phyloP scores from a whole-genome alignment of 2,329 filamentous ascomycete genomes.

The Penicillium glabrum region DNA sequence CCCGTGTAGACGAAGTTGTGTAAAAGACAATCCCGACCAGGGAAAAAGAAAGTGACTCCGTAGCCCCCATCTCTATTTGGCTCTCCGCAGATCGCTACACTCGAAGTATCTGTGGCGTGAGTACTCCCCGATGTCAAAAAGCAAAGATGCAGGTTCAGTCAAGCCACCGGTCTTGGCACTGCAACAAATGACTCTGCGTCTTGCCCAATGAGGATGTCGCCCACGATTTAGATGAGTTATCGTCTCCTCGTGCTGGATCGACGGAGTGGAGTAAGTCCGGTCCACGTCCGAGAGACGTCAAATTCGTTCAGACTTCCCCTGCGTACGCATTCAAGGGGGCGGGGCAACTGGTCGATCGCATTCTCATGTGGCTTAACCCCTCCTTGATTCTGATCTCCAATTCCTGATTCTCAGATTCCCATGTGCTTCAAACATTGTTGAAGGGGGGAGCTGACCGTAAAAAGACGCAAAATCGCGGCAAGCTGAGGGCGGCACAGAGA shows the following conservation, averaged over 20 bases:
- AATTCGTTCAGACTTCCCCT: constrained; percentile 1
- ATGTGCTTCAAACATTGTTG: constrained; percentile 16
- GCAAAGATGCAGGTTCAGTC: constrained; percentile 10
- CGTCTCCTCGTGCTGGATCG: constrained; percentile 20
- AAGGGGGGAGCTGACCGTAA: background rate
- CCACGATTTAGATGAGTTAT: constrained; percentile 12
- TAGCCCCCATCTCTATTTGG: constrained; percentile 12
- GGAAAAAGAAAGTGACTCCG: background rate
- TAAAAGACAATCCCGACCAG: background rate
- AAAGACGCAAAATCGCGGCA: background rate
- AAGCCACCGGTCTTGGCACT: constrained; percentile 21
- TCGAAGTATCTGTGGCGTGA: constrained; percentile 5
- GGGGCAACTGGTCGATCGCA: constrained; percentile 9
- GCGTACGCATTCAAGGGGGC: constrained; percentile 5
- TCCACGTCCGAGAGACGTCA: constrained; percentile 10
- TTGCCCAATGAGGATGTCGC: constrained; percentile 16
- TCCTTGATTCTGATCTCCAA: constrained; percentile 5
- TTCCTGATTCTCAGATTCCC: constrained; percentile 3
- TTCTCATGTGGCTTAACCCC: constrained; percentile 11
- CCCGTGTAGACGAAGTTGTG: background rate
- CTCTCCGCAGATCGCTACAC: constrained; percentile 17
- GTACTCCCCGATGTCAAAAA: constrained; percentile 10
- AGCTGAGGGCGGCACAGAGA: background rate
- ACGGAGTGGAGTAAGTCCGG: constrained; percentile 13
- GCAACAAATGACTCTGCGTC: constrained; percentile 17